These are phyloP conservation scores for Calonectria pseudoturangicola DNA, from an alignment of 2,329 filamentous ascomycete species.

Conservation along the genomic window DNA sequence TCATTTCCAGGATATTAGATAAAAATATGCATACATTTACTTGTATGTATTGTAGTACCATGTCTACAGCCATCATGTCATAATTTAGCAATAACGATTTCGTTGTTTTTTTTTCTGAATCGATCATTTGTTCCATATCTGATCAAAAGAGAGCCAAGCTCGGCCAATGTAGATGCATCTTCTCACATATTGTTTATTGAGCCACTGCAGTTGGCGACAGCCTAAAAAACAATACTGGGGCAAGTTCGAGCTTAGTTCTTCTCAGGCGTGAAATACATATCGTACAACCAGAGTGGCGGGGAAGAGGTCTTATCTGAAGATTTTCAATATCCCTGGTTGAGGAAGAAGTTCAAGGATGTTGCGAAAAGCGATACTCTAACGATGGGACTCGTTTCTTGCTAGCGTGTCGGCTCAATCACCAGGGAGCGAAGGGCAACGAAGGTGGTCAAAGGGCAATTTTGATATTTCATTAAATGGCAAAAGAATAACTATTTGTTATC, in stretches of 20 bases:
- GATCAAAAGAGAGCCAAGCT: no score
- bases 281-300: no score
- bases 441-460: not conserved
- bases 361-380: not conserved
- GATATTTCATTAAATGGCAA: conserved; percentile 4
- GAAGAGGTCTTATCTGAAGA: not conserved
- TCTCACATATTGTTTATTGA: no score
- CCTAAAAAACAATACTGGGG: no score
- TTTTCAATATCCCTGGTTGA: not conserved
- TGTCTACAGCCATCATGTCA: conserved; percentile 4
- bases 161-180: no score
- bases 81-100: conserved; percentile 1
- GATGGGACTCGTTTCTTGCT: not conserved
- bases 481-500: not conserved
- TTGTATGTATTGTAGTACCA: not conserved
- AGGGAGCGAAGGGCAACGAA: not conserved
- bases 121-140: no score
- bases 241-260: no score
- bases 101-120: no score
- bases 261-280: no score
- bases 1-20: not conserved
- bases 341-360: not conserved
- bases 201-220: no score
- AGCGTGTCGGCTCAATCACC: not conserved
- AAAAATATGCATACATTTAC: no score